Percentiles rank a stretch among this genome's conserved stretches.
Conservation (phyloP, 192 early-diverging fungal genomes). For the Kappamyces sp. region DNA sequence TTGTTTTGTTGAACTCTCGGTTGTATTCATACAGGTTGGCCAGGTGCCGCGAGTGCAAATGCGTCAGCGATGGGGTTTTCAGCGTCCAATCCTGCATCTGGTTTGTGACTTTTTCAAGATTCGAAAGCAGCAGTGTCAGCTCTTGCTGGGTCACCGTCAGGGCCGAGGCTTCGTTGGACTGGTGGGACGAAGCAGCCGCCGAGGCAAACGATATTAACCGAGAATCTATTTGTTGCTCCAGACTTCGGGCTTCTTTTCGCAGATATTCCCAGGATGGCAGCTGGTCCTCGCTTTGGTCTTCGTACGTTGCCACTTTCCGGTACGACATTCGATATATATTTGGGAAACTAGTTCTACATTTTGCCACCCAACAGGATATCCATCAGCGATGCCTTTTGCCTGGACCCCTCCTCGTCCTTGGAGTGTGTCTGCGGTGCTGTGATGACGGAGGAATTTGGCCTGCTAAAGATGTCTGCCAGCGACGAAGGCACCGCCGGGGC, state of each 20-base stretch:
- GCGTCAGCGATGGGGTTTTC: slow-evolving; percentile 7
- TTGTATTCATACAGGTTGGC: slow-evolving; percentile 17
- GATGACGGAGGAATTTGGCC: no score
- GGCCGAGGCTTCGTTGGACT: not conserved
- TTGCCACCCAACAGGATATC: no score
- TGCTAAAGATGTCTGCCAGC: no score
- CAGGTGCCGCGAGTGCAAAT: slow-evolving; percentile 13
- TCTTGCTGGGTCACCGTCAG: slow-evolving; percentile 13
- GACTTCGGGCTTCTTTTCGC: not conserved
- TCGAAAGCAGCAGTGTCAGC: slow-evolving; percentile 4
- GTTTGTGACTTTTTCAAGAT: slow-evolving; percentile 9
- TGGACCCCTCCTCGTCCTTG: no score
- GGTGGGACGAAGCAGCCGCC: not conserved
- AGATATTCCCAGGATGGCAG: not conserved
- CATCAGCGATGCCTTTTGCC: no score
- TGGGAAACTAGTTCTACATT: no score
- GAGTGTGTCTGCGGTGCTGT: no score
- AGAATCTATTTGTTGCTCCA: slow-evolving; percentile 16
- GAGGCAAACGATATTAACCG: slow-evolving; percentile 8
- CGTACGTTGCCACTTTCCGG: no score
- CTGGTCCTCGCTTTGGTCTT: no score
- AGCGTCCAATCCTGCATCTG: slow-evolving; percentile 5
- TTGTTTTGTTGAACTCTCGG: slow-evolving; percentile 15
- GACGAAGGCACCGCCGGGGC: no score
- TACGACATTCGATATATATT: no score